Evolutionary conservation across 176 grass and related monocot genomes (phyloP).

Genomic region (Triticum aestivum): DNA sequence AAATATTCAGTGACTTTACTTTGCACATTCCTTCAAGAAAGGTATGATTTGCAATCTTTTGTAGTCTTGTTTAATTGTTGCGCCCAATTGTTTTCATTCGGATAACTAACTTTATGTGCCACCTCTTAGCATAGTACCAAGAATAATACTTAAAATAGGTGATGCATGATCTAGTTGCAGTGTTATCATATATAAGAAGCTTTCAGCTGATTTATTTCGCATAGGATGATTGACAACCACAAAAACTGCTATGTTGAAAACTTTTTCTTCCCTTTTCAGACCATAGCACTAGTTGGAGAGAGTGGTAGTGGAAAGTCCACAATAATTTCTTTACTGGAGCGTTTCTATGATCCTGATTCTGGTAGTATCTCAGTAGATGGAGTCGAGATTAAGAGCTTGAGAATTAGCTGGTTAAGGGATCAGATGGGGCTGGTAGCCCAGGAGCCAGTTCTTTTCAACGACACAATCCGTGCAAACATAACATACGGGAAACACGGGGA

Average conservation of each 20-base stretch:
- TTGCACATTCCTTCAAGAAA: slow-evolving; percentile 53
- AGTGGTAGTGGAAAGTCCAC: slow-evolving; percentile 79
- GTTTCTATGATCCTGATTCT: slow-evolving; percentile 68
- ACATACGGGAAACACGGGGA: slow-evolving; percentile 41
- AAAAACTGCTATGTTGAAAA: slow-evolving; percentile 14
- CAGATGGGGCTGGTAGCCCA: slow-evolving; percentile 61
- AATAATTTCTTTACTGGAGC: slow-evolving; percentile 64
- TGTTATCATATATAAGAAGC: neutral
- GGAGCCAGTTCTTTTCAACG: slow-evolving; percentile 61
- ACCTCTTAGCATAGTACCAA: neutral
- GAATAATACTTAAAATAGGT: neutral
- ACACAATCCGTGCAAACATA: slow-evolving; percentile 60
- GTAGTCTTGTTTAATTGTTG: neutral
- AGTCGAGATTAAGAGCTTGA: slow-evolving; percentile 38
- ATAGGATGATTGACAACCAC: neutral
- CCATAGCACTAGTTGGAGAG: slow-evolving; percentile 69
- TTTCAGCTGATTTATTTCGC: neutral
- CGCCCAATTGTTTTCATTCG: neutral
- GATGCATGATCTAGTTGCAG: neutral
- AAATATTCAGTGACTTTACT: slow-evolving; percentile 57
- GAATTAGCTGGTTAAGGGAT: slow-evolving; percentile 52
- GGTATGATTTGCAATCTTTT: slow-evolving; percentile 27
- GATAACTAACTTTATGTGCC: neutral
- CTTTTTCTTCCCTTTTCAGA: slow-evolving; percentile 39
- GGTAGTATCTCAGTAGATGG: slow-evolving; percentile 60